A percentile compares a stretch with the other conserved stretches of the same genome.
Conservation (phyloP, 768 basidiomycete genomes). For the Boletus reticulatus region DNA sequence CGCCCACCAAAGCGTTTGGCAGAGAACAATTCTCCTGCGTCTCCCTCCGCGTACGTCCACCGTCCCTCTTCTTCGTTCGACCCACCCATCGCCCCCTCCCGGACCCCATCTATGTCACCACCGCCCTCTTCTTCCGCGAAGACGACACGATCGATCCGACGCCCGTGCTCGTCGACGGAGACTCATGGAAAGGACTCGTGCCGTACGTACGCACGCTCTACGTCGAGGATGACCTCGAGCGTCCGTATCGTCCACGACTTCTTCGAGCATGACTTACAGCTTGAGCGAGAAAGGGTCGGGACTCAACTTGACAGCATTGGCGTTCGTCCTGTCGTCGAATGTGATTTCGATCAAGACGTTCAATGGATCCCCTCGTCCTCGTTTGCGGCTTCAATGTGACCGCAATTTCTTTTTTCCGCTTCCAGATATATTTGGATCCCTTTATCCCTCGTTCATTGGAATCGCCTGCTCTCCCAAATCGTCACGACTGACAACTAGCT, state of each 20-base stretch:
- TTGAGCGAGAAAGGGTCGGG: too few species aligned
- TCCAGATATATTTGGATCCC: too few species aligned
- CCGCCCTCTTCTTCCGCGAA: slow-evolving; percentile 30
- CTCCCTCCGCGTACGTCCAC: slow-evolving; percentile 29
- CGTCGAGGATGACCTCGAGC: slow-evolving; percentile 28
- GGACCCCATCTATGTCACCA: slow-evolving; percentile 18
- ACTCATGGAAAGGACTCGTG: slow-evolving; percentile 33
- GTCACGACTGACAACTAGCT: too few species aligned
- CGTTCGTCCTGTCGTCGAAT: too few species aligned
- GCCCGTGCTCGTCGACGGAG: slow-evolving; percentile 26
- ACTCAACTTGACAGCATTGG: too few species aligned
- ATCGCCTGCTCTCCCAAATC: too few species aligned
- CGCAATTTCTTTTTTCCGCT: neutral
- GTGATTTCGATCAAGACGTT: too few species aligned
- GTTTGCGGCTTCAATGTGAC: slow-evolving; percentile 2
- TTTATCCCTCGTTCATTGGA: neutral
- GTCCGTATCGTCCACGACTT: too few species aligned
- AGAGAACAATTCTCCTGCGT: slow-evolving; percentile 31
- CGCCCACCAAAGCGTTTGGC: slow-evolving; percentile 29
- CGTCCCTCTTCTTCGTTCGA: too few species aligned
- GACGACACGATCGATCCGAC: slow-evolving; percentile 25
- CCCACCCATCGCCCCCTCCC: slow-evolving; percentile 1
- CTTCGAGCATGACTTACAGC: too few species aligned
- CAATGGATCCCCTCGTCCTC: too few species aligned
- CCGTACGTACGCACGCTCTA: slow-evolving; percentile 32